Base-by-base conservation (phyloP, 2,329 filamentous ascomycete species). In the Coccinonectria pachysandricola region DNA sequence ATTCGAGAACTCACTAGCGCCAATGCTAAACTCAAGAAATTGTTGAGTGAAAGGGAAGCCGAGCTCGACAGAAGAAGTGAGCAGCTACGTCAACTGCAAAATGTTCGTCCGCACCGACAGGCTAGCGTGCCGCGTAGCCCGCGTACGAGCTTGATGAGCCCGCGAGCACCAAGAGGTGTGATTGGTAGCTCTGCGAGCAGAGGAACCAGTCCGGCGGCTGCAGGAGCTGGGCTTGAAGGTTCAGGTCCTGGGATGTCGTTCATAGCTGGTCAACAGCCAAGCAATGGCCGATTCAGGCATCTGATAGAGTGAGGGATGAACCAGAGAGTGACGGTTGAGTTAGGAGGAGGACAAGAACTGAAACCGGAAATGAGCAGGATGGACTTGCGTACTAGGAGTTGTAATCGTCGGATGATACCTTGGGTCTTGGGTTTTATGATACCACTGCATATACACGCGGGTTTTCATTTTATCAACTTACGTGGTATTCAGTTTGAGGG, bases 71-170 rank as follows among this genome's bases (percentile, higher is more conserved):
- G 55, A 9, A 37, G 56, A 13, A 59, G 53, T 30, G 64, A 71
- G 10, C 69, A 75, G 45, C 43, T 72, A 14, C 55, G 56, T 6
- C 33, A 50, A 20, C 44, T 64, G 20, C 65, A 60, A 40, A 68
- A 58, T 33, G 60, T 59, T 11, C 61, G 71, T 5, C 57, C 70
- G 23, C 68, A 72, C 47, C 54, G 71, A 18, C 62, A 67, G 41
- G 58, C 53, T 27, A 74, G 69, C 37, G 68, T 71, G 12, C 70
- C 70, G 25, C 64, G 66, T 12, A 74, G 69, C 42, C 71, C 71
- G n/a, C 59, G 66, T 6, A 54, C 65, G 36, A 57, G 60, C 16
- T 53, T 70, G 27, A 64, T 70, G 54, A 72, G 68, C 34, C 69
- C 69, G 3, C 54, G 52, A n/a, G 28, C 46, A 5, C 46, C 40